phyloP scores from a whole-genome alignment of 2,329 filamentous ascomycete species.

The Kalaharituber pfeilii region DNA sequence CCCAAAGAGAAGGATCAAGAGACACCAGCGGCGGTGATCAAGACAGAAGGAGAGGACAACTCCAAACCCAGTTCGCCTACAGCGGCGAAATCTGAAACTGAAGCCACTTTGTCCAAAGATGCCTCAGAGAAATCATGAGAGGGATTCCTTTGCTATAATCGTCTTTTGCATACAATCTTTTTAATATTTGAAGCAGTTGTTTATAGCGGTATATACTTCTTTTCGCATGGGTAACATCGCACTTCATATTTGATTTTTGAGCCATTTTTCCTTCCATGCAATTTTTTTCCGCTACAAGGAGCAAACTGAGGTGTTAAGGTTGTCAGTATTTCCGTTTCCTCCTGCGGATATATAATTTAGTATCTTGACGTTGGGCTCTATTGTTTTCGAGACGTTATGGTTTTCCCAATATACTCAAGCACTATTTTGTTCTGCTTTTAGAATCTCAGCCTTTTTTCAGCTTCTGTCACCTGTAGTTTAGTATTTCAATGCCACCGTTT shows the following conservation, averaged over 20 bases:
- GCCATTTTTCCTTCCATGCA: too few species aligned
- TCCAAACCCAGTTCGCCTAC: not conserved
- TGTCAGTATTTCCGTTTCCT: not conserved
- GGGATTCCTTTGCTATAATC: not conserved
- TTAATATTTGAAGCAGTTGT: too few species aligned
- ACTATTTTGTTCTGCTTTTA: not conserved
- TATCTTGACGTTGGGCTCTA: not conserved
- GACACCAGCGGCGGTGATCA: not conserved
- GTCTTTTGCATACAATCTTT: not conserved
- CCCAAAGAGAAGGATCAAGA: not conserved
- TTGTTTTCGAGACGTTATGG: too few species aligned
- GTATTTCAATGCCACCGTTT: not conserved
- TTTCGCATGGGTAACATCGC: too few species aligned
- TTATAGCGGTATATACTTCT: too few species aligned
- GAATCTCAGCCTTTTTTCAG: too few species aligned
- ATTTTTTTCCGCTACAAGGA: not conserved
- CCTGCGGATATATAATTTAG: not conserved
- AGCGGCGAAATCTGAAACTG: not conserved
- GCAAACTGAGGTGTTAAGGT: conserved; percentile 2
- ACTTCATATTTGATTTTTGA: not conserved
- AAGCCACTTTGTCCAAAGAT: not conserved
- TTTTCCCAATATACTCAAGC: too few species aligned
- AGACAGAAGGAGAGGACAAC: not conserved
- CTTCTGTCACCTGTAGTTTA: too few species aligned
- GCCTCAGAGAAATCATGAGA: not conserved